A percentile compares a stretch with the other conserved stretches of the same genome.
Evolutionary conservation across 176 grass and related monocot species (phyloP).

Genomic region (Carex pumila): DNA sequence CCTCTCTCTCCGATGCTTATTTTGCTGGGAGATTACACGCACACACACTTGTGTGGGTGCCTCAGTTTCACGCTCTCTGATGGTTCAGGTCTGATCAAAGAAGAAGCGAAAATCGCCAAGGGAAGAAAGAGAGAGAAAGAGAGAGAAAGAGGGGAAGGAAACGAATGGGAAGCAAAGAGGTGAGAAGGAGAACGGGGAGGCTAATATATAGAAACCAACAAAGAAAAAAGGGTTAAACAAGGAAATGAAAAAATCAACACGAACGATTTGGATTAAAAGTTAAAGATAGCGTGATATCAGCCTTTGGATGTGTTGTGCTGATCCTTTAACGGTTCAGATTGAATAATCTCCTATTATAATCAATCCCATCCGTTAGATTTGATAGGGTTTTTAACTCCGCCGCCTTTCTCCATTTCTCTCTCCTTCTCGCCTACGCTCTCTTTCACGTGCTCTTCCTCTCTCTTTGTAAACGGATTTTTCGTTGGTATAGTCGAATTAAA

Average conservation of each 20-base stretch:
- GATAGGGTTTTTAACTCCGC: too few relatives aligned
- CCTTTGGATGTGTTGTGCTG: too few relatives aligned
- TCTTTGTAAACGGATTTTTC: too few relatives aligned
- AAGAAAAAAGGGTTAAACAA: background rate
- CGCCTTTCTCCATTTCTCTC: too few relatives aligned
- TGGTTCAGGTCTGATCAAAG: slow-evolving; percentile 14
- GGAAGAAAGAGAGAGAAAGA: background rate
- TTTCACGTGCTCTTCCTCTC: too few relatives aligned
- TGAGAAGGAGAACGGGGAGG: background rate
- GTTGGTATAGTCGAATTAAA: too few relatives aligned
- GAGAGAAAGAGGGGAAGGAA: background rate
- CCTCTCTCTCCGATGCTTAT: background rate
- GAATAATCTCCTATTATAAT: too few relatives aligned
- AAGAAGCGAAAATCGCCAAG: background rate
- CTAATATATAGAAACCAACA: slow-evolving; percentile 14
- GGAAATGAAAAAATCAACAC: background rate
- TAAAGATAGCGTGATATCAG: too few relatives aligned
- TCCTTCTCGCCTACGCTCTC: too few relatives aligned
- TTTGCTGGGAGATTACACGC: background rate
- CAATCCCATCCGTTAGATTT: too few relatives aligned
- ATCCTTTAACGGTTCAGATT: too few relatives aligned
- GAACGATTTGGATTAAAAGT: too few relatives aligned
- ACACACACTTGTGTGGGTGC: background rate
- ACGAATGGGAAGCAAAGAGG: background rate
- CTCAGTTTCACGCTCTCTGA: background rate